Evolutionary conservation across 805 yeast genomes (phyloP), one percentile per base, ranked within the genome.

Genomic region (Candida adriatica): DNA sequence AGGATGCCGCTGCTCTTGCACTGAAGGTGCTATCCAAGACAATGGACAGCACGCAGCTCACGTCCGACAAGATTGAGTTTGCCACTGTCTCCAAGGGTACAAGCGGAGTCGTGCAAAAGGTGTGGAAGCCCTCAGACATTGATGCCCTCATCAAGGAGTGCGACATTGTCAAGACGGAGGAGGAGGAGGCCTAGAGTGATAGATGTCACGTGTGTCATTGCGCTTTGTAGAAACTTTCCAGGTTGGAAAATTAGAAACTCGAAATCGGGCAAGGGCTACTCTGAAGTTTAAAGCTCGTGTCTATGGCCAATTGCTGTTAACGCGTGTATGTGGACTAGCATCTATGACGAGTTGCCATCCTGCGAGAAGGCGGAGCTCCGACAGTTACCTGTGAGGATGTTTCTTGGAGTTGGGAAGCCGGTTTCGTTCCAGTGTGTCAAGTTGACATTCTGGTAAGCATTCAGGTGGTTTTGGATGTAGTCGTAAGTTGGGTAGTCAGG

Each of bases 21-120:
- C 68, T 92, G 53, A 86, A 87, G 61, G 94, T 92, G 24, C 70
- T 92, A 41, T 77, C 92, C 33, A 92, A 92, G 66, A 92, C 98
- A 6, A 86, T 94, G 67, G 99, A 92, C 58, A 69, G 83, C 32
- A 75, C 94, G 23, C 75, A 83, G 34, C 68, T 92, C 53, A 81
- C 87, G 21, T 73, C 87, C 55, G 96, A 88, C 37, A 90, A 90
- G 63, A 69, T 92, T 46, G 98, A 92, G 64, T 81, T 92, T 55
- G 88, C 96, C 24, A 87, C 96, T 5, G 73, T 82, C 39, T 68
- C 70, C 37, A 53, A 64, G 49, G 58, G 56, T 31, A 55, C 64
- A 23, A 57, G 55, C 20, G 82, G 77, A 22, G 63, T 82, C 18
- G 54, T 66, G 33, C 80, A 79, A 48, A 78, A 75, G 55, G 75